Conservation (phyloP, 352 stramenopile genomes). For the Blastocystis sp. region DNA sequence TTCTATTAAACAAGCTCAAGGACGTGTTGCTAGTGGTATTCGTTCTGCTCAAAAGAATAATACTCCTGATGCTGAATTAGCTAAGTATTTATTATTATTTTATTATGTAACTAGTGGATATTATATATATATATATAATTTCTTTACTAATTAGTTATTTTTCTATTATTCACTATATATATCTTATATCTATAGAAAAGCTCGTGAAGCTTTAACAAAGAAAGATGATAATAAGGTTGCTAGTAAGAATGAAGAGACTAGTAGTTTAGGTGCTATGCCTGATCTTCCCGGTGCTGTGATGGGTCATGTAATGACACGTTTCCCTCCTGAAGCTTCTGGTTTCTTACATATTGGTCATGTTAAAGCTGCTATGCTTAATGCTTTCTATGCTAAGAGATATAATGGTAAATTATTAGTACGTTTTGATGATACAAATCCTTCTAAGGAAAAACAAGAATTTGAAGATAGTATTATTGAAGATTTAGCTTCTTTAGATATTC, state of each 20-base stretch:
- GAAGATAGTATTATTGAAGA: slow-evolving; percentile 77
- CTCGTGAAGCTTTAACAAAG: neutral
- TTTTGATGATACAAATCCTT: slow-evolving; percentile 99
- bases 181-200: neutral
- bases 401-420: slow-evolving; percentile 79
- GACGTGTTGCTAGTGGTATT: slow-evolving; percentile 16
- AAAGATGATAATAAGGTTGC: slow-evolving; percentile 4
- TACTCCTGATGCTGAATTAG: slow-evolving; percentile 15
- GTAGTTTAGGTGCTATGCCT: slow-evolving; percentile 47
- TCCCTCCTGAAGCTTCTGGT: slow-evolving; percentile 87
- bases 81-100: too few species aligned
- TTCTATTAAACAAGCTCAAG: slow-evolving; percentile 26
- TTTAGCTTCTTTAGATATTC: slow-evolving; percentile 56
- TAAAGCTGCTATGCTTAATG: slow-evolving; percentile 94
- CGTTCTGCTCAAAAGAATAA: slow-evolving; percentile 5
- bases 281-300: slow-evolving; percentile 72
- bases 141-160: slow-evolving; percentile 39
- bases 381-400: slow-evolving; percentile 92
- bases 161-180: slow-evolving; percentile 7
- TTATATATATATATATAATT: slow-evolving; percentile 35
- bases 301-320: slow-evolving; percentile 85
- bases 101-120: slow-evolving; percentile 35
- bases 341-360: slow-evolving; percentile 98
- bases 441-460: slow-evolving; percentile 98
- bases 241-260: slow-evolving; percentile 52